Evolutionary conservation across 2,329 filamentous ascomycete species (phyloP), one percentile per base, ranked within the genome.

Genomic region (Aspergillus caelatus): DNA sequence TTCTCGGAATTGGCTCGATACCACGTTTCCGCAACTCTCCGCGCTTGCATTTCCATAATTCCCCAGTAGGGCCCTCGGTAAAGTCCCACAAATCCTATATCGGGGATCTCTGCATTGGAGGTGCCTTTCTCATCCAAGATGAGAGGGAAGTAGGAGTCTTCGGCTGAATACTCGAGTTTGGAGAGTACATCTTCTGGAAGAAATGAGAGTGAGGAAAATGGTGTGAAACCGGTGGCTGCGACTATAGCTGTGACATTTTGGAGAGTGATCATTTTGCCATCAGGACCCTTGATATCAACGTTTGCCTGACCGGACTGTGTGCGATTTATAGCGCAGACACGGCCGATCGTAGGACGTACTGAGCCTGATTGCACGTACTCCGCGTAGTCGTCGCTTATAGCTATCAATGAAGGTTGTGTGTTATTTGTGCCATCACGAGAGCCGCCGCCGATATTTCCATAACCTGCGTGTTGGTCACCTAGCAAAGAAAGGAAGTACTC

Each of bases 31-130:
- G 88, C 83, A 7, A 94, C 79, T 65, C 91, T 84, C 1, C 90
- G 85, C 3, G 92, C 89, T 77, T 96, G 92, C 89, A 93, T 91
- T 75, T 95, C 92, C 84, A 94, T 93, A 0, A 93, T 88, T 1
- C 90, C 90, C 92, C 92, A 96, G 74, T 92, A 95, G 0, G 92
- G 91, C 0, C 91, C 91, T 65, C 92, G 86, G 72, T 96, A 96
- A 77, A 93, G 93, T 0, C 92, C 92, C 1, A 95, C 89, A 70
- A 95, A 94, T 0, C 91, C 91, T 0, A 95, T 78, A 7, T 85
- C 85, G 0, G 89, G 85, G 0, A 93, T 76, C 0, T 82, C 78
- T 0, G 85, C 83, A 62, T 89, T 86, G 61, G 89, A 81, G 0
- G 88, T 89, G 1, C 86, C 86, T 67, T 91, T 89, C 57, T 90